A percentile compares a stretch with the other conserved stretches of the same genome.
phyloP scores from a whole-genome alignment of 371 early-diverging fungal species.

The Mortierella sp. region DNA sequence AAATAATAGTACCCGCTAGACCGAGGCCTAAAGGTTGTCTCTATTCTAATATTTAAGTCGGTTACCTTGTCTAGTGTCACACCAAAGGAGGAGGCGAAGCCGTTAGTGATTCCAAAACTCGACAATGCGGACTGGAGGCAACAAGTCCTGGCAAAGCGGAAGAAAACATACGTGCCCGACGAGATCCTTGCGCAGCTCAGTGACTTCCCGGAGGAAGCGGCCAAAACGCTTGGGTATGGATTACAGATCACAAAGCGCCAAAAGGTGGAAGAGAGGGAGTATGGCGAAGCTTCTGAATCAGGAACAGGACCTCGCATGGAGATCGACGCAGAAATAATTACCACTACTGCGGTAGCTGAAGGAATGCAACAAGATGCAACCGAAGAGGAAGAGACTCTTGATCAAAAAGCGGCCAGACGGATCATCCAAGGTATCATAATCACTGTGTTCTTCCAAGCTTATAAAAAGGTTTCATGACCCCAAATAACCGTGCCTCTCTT shows the following conservation, averaged over 20 bases:
- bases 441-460: too few species aligned
- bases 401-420: slow-evolving; percentile 68
- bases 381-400: slow-evolving; percentile 57
- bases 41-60: neutral
- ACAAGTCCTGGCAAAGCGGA: slow-evolving; percentile 56
- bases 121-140: slow-evolving; percentile 64
- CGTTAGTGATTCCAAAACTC: slow-evolving; percentile 61
- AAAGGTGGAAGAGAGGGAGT: slow-evolving; percentile 4
- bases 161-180: slow-evolving; percentile 57
- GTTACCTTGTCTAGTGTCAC: slow-evolving; percentile 47
- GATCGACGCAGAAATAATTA: slow-evolving; percentile 18
- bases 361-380: neutral
- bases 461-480: too few species aligned
- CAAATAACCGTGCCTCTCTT: too few species aligned
- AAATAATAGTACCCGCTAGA: too few species aligned
- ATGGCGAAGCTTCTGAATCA: neutral
- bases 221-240: slow-evolving; percentile 49
- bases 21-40: too few species aligned
- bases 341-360: slow-evolving; percentile 18
- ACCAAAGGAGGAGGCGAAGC: slow-evolving; percentile 56
- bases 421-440: slow-evolving; percentile 66
- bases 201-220: slow-evolving; percentile 19
- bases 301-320: slow-evolving; percentile 15
- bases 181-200: slow-evolving; percentile 22
- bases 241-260: slow-evolving; percentile 54